Evolutionary conservation across 495 filamentous ascomycete genomes (phyloP), one percentile per base, ranked within the genome.

Genomic region (Cudoniella acicularis): DNA sequence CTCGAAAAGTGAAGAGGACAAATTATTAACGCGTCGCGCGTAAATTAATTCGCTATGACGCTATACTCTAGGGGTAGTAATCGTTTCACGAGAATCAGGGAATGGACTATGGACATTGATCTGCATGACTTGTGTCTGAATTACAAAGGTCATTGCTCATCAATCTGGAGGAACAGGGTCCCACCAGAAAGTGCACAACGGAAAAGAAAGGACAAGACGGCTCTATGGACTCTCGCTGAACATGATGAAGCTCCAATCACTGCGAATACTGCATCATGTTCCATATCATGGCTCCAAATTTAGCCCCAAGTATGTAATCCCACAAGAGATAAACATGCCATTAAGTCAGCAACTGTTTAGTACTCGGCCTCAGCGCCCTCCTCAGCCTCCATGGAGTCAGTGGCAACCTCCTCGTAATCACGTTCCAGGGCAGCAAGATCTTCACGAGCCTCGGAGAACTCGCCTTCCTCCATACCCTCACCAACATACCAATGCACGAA

Each of bases 401-500:
- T 92, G 64, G 91, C 94, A 67, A 98, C 94, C 77, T 98, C 94
- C 79, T 98, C 95, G 80, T 98, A 98, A 77, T 98, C 94, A 63
- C 93, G 89, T 85, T 98, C 94, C 46, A 98, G 85, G 66, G 94
- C 94, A 69, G 94, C 94, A 69, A 98, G 75, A 77, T 98, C 94
- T 81, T 98, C 94, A 75, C 94, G 90, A 53, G 94, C 94, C 83
- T 98, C 94, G 49, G 91, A 95, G 83, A 98, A 98, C 76, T 98
- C 94, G 71, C 94, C 94, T 77, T 98, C 94, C 82, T 98, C 94
- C 94, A 98, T 98, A 85, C 94, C 94, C 83, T 98, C 94, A 78
- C 94, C 94, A 73, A 98, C 94, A 69, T 98, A 98, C 94, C 94
- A 98, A 78, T 98, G 94, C 52, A 98, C 94, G 79, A 98, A 98